These are phyloP conservation scores for Piloderma croceum DNA, from an alignment of 768 basidiomycete genomes.

Conservation along the genomic window DNA sequence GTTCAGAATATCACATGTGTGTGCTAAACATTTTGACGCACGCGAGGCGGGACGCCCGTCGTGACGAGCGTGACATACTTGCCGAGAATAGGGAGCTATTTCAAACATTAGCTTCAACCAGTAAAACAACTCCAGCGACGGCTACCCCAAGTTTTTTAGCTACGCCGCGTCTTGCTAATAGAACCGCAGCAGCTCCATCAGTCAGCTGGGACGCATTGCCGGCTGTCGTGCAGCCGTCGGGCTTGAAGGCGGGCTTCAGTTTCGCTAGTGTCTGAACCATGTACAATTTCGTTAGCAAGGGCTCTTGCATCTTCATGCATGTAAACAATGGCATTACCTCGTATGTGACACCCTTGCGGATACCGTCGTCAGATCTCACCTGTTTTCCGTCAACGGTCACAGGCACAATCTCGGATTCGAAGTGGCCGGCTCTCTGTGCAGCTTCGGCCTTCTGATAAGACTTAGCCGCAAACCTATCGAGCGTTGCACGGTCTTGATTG, in stretches of 20 bases:
- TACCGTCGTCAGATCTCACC: slow-evolving; percentile 82
- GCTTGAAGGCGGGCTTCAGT: slow-evolving; percentile 78
- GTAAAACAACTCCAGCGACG: too few species aligned
- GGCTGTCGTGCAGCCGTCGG: slow-evolving; percentile 73
- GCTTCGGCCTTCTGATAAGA: slow-evolving; percentile 82
- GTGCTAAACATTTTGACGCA: too few species aligned
- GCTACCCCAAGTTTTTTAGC: slow-evolving; percentile 78
- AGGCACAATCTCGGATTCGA: slow-evolving; percentile 80
- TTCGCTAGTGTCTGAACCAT: slow-evolving; percentile 68
- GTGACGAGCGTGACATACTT: slow-evolving; percentile 70
- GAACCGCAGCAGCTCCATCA: slow-evolving; percentile 87
- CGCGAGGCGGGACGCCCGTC: slow-evolving; percentile 77
- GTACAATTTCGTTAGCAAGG: too few species aligned
- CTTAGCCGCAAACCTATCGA: slow-evolving; percentile 79
- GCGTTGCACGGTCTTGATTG: slow-evolving; percentile 60
- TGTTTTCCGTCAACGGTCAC: slow-evolving; percentile 73
- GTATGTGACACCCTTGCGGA: slow-evolving; percentile 77
- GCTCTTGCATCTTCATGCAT: too few species aligned
- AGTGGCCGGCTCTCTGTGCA: slow-evolving; percentile 76
- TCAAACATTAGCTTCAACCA: too few species aligned
- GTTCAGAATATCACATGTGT: too few species aligned
- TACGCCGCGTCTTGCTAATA: slow-evolving; percentile 73
- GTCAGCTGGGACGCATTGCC: slow-evolving; percentile 79
- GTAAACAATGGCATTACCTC: too few species aligned
- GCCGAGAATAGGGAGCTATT: slow-evolving; percentile 79